phyloP scores from a whole-genome alignment of 1,284 basidiomycete genomes.

The Apiotrichum mycotoxinovorans region DNA sequence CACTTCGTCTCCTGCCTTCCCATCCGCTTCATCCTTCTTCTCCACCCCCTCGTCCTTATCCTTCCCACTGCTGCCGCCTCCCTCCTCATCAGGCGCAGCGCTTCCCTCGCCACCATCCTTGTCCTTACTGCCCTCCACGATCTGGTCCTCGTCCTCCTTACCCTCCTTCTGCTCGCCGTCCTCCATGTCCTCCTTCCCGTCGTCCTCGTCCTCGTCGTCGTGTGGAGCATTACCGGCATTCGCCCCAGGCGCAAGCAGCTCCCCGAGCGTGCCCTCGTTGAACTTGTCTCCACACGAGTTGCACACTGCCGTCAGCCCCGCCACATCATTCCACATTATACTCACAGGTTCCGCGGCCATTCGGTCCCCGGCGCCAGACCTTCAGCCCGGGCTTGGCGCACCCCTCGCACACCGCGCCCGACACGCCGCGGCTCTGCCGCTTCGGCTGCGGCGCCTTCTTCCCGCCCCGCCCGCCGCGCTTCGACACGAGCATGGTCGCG shows the following conservation, averaged over 20 bases:
- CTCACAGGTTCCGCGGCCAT: slow-evolving; percentile 40
- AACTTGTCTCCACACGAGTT: slow-evolving; percentile 44
- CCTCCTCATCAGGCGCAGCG: too few species aligned
- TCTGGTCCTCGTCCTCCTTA: background rate
- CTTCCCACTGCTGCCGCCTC: too few species aligned
- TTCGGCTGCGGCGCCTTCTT: background rate
- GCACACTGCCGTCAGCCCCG: slow-evolving; percentile 31
- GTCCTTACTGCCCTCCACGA: background rate
- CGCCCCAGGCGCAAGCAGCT: slow-evolving; percentile 36
- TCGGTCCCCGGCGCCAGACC: slow-evolving; percentile 45
- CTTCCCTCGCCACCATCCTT: background rate
- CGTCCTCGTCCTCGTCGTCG: background rate
- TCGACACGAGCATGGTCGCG: slow-evolving; percentile 15
- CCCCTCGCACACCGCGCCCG: slow-evolving; percentile 38
- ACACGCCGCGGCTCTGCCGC: slow-evolving; percentile 12
- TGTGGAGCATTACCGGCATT: background rate
- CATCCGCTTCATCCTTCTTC: slow-evolving; percentile 2
- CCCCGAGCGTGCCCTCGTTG: slow-evolving; percentile 31
- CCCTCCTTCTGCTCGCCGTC: background rate
- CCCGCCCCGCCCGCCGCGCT: slow-evolving; percentile 1
- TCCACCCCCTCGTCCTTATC: background rate
- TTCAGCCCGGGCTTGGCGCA: slow-evolving; percentile 34
- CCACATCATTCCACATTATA: background rate
- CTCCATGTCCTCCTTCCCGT: background rate
- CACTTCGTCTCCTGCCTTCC: too few species aligned